These are phyloP conservation scores for Pholiota conissans DNA, from an alignment of 768 basidiomycete species.

Conservation along the genomic window DNA sequence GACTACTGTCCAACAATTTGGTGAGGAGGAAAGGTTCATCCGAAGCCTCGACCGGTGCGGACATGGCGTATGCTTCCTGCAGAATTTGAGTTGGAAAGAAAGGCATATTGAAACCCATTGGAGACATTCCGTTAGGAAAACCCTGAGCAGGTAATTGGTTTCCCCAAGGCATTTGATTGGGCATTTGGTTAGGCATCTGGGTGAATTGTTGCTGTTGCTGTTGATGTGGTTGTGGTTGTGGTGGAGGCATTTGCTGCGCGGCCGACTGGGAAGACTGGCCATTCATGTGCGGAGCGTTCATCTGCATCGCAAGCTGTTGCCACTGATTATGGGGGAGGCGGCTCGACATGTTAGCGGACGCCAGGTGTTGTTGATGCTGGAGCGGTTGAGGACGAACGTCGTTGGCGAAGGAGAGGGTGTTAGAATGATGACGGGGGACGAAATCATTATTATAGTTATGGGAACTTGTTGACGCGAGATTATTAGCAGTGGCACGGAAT, in stretches of 20 bases:
- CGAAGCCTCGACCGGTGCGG: slow-evolving; percentile 49
- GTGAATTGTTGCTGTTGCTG: slow-evolving; percentile 19
- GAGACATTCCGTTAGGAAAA: slow-evolving; percentile 30
- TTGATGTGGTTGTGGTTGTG: too few species aligned
- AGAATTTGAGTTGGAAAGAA: slow-evolving; percentile 53
- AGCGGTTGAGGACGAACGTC: slow-evolving; percentile 9
- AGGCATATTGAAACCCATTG: slow-evolving; percentile 39
- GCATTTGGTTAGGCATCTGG: slow-evolving; percentile 15
- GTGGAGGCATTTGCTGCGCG: slow-evolving; percentile 21
- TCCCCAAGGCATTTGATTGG: slow-evolving; percentile 24
- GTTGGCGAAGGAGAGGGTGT: slow-evolving; percentile 16
- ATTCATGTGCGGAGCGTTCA: slow-evolving; percentile 18
- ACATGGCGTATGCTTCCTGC: slow-evolving; percentile 56
- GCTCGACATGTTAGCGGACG: slow-evolving; percentile 21
- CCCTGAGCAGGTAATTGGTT: slow-evolving; percentile 31
- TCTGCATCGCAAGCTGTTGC: slow-evolving; percentile 22
- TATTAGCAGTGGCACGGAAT: slow-evolving; percentile 28
- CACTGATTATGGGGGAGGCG: slow-evolving; percentile 30
- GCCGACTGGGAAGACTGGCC: slow-evolving; percentile 2
- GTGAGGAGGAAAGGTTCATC: slow-evolving; percentile 64
- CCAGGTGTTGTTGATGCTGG: slow-evolving; percentile 16
- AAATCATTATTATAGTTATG: slow-evolving; percentile 31
- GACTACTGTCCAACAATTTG: slow-evolving; percentile 40
- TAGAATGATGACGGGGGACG: slow-evolving; percentile 21
- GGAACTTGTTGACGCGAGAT: slow-evolving; percentile 35